These are phyloP conservation scores for Hymenoscyphus scutula DNA, from an alignment of 2,329 filamentous ascomycete species.

Conservation along the genomic window DNA sequence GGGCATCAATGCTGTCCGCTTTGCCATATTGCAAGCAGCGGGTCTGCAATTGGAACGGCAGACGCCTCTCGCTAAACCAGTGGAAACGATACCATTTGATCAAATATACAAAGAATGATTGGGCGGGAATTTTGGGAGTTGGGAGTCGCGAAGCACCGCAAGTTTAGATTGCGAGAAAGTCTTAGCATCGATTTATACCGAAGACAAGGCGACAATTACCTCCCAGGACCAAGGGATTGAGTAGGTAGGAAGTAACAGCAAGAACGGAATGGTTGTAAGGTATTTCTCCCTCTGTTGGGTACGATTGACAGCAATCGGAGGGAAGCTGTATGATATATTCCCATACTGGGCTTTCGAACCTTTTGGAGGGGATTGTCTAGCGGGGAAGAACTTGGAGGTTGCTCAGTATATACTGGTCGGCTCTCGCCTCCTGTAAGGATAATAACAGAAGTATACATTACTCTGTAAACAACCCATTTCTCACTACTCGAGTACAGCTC, in stretches of 20 bases:
- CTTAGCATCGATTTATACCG: background rate
- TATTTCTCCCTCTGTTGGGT: background rate
- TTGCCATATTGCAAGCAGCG: slow-evolving; percentile 61
- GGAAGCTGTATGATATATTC: background rate
- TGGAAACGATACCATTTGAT: slow-evolving; percentile 34
- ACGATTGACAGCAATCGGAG: background rate
- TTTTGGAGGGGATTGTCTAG: background rate
- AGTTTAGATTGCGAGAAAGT: background rate
- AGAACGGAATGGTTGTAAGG: background rate
- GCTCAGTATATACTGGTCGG: background rate
- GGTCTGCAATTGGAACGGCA: slow-evolving; percentile 48
- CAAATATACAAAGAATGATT: slow-evolving; percentile 23
- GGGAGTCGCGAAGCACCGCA: background rate
- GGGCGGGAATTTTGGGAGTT: background rate
- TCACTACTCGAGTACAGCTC: too few species aligned
- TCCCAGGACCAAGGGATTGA: background rate
- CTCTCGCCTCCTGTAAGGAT: background rate
- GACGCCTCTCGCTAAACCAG: slow-evolving; percentile 37
- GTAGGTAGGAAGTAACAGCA: background rate
- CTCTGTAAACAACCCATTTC: too few species aligned
- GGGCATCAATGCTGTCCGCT: slow-evolving; percentile 61
- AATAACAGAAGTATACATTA: too few species aligned
- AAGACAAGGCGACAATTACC: background rate
- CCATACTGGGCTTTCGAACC: background rate
- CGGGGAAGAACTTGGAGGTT: background rate